Evolutionary conservation across 306 rosid species (phyloP).

Genomic region (Delonix regia): DNA sequence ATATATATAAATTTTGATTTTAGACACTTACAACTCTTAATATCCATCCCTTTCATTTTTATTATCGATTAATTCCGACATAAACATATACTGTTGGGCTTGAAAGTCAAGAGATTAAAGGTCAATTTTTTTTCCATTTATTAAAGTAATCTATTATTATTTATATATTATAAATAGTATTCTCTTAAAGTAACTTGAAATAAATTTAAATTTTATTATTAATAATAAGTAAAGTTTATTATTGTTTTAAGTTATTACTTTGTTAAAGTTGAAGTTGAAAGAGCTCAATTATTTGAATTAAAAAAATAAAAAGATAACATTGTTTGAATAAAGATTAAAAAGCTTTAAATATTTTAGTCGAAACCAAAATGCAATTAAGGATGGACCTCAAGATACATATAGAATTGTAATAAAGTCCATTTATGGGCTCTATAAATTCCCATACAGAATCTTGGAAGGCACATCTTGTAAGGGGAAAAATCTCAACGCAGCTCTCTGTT

Average conservation of each 20-base stretch:
- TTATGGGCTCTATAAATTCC: slow-evolving; percentile 62
- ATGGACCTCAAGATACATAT: too few relatives aligned
- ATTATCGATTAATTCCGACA: background rate
- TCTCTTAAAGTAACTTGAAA: background rate
- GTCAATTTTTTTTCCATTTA: background rate
- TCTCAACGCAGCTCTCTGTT: background rate
- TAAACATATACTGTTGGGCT: background rate
- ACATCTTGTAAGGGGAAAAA: background rate
- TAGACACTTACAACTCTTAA: background rate
- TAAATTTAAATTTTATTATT: too few relatives aligned
- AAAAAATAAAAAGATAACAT: background rate
- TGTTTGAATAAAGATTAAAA: background rate
- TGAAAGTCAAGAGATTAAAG: background rate
- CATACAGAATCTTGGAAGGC: slow-evolving; percentile 35
- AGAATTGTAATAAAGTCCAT: background rate
- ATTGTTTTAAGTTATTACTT: background rate
- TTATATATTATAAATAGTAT: too few relatives aligned
- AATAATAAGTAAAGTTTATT: too few relatives aligned
- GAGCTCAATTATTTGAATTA: background rate
- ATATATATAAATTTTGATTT: background rate
- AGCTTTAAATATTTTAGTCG: background rate
- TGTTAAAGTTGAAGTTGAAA: background rate
- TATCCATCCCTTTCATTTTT: background rate
- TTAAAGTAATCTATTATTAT: background rate
- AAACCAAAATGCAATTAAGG: background rate